Percentiles rank a stretch among this genome's conserved stretches.
Conservation (phyloP, 176 grass and related monocot genomes). For the Secale cereale region DNA sequence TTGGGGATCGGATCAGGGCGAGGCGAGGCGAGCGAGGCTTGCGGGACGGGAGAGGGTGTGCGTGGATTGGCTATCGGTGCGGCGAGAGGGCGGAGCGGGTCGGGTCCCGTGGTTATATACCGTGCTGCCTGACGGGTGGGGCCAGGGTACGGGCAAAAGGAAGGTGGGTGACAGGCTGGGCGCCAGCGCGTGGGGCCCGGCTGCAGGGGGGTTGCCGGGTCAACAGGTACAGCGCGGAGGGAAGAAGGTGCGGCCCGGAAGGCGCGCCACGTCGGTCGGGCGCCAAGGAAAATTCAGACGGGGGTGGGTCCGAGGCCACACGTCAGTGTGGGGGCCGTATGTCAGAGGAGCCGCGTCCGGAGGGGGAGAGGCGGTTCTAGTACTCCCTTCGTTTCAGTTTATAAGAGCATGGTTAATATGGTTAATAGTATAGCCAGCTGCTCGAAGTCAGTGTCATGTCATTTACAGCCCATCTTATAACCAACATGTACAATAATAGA, state of each 20-base stretch:
- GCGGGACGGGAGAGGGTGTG: neutral
- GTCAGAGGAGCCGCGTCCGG: too few species aligned
- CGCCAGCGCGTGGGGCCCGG: neutral
- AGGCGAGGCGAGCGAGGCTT: neutral
- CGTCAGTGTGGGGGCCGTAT: too few species aligned
- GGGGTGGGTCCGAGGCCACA: too few species aligned
- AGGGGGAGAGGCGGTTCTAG: too few species aligned
- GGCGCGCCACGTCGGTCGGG: constrained; percentile 22
- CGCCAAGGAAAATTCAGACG: neutral
- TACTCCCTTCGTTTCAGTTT: too few species aligned
- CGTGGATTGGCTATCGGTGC: constrained; percentile 3
- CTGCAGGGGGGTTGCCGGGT: neutral
- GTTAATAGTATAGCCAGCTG: too few species aligned
- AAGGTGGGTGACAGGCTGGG: constrained; percentile 18
- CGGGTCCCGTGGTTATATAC: neutral
- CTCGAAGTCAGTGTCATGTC: too few species aligned
- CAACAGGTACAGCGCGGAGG: constrained; percentile 14
- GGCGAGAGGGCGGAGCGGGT: neutral
- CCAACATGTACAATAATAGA: too few species aligned
- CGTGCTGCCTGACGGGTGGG: neutral
- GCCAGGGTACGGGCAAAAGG: neutral
- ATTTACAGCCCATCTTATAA: too few species aligned
- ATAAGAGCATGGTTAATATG: too few species aligned
- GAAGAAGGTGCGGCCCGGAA: constrained; percentile 23
- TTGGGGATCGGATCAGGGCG: constrained; percentile 11